Percentiles rank a stretch among this genome's conserved stretches.
These are phyloP conservation scores for Ensete glaucum DNA, from an alignment of 176 grass and related monocot genomes.

Conservation along the genomic window DNA sequence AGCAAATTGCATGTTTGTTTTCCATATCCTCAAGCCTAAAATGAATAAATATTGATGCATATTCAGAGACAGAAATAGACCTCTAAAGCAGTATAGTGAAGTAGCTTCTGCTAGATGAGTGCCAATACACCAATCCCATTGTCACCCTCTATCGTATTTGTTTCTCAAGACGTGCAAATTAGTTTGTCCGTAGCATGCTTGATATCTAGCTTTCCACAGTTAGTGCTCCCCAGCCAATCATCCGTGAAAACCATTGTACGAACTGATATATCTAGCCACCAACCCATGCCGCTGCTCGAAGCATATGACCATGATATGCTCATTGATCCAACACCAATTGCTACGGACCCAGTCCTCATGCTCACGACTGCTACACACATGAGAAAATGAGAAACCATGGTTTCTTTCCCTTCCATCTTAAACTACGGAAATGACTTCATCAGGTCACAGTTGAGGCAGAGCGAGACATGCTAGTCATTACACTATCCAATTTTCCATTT, in stretches of 20 bases:
- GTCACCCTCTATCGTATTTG: neutral
- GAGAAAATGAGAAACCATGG: neutral
- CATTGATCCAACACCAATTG: neutral
- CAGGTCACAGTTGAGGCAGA: slow-evolving; percentile 50
- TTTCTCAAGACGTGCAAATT: neutral
- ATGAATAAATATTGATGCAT: neutral
- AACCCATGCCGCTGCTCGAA: neutral
- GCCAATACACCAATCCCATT: neutral
- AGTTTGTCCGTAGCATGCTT: neutral
- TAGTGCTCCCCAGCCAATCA: no score
- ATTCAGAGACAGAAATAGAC: neutral
- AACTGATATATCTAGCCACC: neutral
- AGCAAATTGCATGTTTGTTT: neutral
- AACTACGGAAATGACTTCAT: neutral
- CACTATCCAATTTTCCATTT: slow-evolving; percentile 43
- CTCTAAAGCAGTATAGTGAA: neutral
- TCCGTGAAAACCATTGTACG: no score
- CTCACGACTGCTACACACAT: neutral
- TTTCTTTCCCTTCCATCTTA: neutral
- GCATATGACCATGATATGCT: neutral
- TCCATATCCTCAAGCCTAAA: neutral
- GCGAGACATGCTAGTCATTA: slow-evolving; percentile 44
- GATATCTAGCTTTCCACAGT: neutral
- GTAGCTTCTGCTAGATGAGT: neutral
- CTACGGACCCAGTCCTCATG: neutral